Conservation (phyloP, 1,284 basidiomycete species). For the Boletus hoseneyae region DNA sequence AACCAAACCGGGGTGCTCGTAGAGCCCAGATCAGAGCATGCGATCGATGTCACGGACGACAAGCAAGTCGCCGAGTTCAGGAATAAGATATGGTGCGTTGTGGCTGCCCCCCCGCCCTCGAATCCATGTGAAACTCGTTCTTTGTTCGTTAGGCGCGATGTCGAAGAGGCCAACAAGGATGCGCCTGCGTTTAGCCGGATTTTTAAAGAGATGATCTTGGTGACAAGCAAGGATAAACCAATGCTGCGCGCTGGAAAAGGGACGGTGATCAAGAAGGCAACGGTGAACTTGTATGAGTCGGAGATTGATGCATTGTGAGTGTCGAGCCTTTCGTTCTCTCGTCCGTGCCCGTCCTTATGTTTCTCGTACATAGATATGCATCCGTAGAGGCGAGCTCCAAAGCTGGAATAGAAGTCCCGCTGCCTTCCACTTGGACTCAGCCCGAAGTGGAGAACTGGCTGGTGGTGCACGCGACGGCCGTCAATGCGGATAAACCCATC, state of each 20-base stretch:
- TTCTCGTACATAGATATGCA: slow-evolving; percentile 7
- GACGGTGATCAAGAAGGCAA: slow-evolving; percentile 29
- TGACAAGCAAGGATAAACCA: slow-evolving; percentile 25
- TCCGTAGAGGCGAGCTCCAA: slow-evolving; percentile 18
- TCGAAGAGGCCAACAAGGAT: slow-evolving; percentile 34
- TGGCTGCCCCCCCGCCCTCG: not conserved
- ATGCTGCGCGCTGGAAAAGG: slow-evolving; percentile 29
- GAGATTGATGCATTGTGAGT: slow-evolving; percentile 29
- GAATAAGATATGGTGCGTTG: slow-evolving; percentile 27
- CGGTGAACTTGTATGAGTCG: slow-evolving; percentile 23
- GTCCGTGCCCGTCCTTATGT: not conserved
- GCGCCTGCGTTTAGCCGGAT: slow-evolving; percentile 35
- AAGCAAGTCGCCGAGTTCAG: slow-evolving; percentile 19
- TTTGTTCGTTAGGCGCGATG: slow-evolving; percentile 15
- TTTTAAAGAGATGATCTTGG: slow-evolving; percentile 33
- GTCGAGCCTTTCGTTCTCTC: not conserved
- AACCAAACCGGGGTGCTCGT: slow-evolving; percentile 28
- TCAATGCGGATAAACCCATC: slow-evolving; percentile 19
- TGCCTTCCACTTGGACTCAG: slow-evolving; percentile 20
- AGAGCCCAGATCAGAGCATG: slow-evolving; percentile 22
- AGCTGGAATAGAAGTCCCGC: slow-evolving; percentile 10
- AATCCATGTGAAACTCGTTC: not conserved
- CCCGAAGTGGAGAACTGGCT: slow-evolving; percentile 26
- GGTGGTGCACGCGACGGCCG: slow-evolving; percentile 20
- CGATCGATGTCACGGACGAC: slow-evolving; percentile 21